A percentile compares a stretch with the other conserved stretches of the same genome.
phyloP scores from a whole-genome alignment of 306 rosid species.

The Carpinus viminea region DNA sequence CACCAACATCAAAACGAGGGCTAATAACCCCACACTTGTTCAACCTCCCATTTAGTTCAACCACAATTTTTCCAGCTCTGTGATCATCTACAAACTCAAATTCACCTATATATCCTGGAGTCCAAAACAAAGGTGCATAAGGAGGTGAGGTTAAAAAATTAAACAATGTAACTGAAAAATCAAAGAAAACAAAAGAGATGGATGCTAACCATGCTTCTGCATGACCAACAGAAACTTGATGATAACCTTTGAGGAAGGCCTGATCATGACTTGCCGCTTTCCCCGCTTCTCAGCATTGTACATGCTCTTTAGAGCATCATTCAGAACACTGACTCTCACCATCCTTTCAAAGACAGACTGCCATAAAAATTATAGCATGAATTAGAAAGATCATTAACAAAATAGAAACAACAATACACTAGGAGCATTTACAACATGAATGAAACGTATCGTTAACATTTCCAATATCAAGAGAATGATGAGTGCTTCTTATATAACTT shows the following conservation, averaged over 20 bases:
- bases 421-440: too few species aligned
- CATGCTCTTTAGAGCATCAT: constrained; percentile 51
- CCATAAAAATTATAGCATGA: too few species aligned
- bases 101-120: constrained; percentile 58
- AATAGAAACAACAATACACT: too few species aligned
- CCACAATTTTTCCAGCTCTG: constrained; percentile 65
- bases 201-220: constrained; percentile 54
- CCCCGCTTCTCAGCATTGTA: constrained; percentile 48
- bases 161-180: too few species aligned
- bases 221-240: constrained; percentile 42
- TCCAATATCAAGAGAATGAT: too few species aligned
- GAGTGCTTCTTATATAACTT: too few species aligned
- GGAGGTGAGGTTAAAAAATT: not conserved
- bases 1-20: constrained; percentile 69
- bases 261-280: constrained; percentile 48
- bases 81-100: constrained; percentile 68
- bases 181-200: too few species aligned
- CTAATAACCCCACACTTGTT: constrained; percentile 72
- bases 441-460: too few species aligned
- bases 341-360: constrained; percentile 13
- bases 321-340: constrained; percentile 45
- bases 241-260: constrained; percentile 42
- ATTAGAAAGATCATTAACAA: too few species aligned
- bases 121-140: not conserved
- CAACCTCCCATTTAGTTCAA: constrained; percentile 62